Evolutionary conservation across 2,329 filamentous ascomycete genomes (phyloP).

Genomic region (Lecanicillium sp.): DNA sequence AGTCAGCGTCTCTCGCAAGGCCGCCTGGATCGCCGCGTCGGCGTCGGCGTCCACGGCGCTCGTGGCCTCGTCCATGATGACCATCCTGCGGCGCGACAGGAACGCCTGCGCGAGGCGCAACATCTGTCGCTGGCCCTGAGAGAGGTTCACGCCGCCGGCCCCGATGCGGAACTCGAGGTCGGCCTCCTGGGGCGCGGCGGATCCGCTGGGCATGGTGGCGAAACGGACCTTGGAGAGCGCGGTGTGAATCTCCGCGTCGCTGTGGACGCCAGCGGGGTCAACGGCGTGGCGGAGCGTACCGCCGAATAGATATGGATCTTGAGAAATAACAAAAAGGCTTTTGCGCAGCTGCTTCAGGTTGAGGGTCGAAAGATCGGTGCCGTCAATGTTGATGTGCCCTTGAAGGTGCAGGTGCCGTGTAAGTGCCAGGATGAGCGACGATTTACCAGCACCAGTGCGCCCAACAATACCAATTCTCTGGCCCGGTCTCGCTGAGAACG

Average conservation of each 20-base stretch:
- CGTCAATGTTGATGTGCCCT: not conserved
- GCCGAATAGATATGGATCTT: slow-evolving; percentile 65
- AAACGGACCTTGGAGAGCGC: slow-evolving; percentile 60
- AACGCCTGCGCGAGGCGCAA: slow-evolving; percentile 57
- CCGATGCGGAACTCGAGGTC: not conserved
- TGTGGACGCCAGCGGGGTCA: slow-evolving; percentile 61
- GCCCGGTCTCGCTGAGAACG: slow-evolving; percentile 52
- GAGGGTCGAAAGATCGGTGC: slow-evolving; percentile 49
- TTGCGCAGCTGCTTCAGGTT: slow-evolving; percentile 59
- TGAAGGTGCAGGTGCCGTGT: not conserved
- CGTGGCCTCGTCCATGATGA: slow-evolving; percentile 70
- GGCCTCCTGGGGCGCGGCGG: not conserved
- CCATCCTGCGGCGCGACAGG: slow-evolving; percentile 57
- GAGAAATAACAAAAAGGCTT: slow-evolving; percentile 64
- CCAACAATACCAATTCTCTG: slow-evolving; percentile 49
- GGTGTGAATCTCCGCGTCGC: slow-evolving; percentile 56
- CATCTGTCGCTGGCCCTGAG: slow-evolving; percentile 62
- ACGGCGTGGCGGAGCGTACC: slow-evolving; percentile 64
- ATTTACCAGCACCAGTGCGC: slow-evolving; percentile 5
- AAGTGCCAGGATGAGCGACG: not conserved
- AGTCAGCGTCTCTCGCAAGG: slow-evolving; percentile 29
- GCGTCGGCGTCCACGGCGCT: too few species aligned
- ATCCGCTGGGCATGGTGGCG: slow-evolving; percentile 19
- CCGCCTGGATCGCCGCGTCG: slow-evolving; percentile 59
- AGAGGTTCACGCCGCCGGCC: slow-evolving; percentile 37